Evolutionary conservation across 805 yeast genomes (phyloP).

Genomic region (Pichia scutulata): DNA sequence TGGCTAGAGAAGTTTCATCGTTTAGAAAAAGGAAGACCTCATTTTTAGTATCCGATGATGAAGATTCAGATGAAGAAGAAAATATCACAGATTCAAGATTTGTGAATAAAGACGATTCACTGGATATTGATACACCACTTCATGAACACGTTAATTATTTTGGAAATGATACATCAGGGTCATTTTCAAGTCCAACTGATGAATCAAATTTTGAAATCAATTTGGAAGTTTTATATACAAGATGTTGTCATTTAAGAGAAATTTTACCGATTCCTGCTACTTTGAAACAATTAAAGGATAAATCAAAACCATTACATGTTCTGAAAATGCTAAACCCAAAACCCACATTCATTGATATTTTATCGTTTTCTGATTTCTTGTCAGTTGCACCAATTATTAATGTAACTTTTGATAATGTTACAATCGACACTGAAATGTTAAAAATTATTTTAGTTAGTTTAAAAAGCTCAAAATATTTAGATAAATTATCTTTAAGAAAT

Average conservation of each 20-base stretch:
- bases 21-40: conserved; percentile 29
- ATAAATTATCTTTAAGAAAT: conserved; percentile 46
- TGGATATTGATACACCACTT: conserved; percentile 64
- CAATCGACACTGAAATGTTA: conserved; percentile 47
- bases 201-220: conserved; percentile 25
- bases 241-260: conserved; percentile 43
- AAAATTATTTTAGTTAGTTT: conserved; percentile 40
- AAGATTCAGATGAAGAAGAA: conserved; percentile 14
- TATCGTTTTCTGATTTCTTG: conserved; percentile 50
- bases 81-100: conserved; percentile 4
- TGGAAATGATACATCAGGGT: conserved; percentile 13
- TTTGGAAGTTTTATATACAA: conserved; percentile 41
- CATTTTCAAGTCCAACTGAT: background rate
- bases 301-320: conserved; percentile 44
- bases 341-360: conserved; percentile 49
- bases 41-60: conserved; percentile 16
- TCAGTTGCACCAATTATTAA: conserved; percentile 50
- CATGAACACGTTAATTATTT: conserved; percentile 38
- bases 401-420: conserved; percentile 49
- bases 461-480: conserved; percentile 36
- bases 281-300: conserved; percentile 45
- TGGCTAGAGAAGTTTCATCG: conserved; percentile 55
- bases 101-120: conserved; percentile 1
- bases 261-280: conserved; percentile 45
- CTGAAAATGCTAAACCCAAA: conserved; percentile 49